These are phyloP conservation scores for Tolypocladium pustulatum DNA, from an alignment of 2,329 filamentous ascomycete species.

Conservation along the genomic window DNA sequence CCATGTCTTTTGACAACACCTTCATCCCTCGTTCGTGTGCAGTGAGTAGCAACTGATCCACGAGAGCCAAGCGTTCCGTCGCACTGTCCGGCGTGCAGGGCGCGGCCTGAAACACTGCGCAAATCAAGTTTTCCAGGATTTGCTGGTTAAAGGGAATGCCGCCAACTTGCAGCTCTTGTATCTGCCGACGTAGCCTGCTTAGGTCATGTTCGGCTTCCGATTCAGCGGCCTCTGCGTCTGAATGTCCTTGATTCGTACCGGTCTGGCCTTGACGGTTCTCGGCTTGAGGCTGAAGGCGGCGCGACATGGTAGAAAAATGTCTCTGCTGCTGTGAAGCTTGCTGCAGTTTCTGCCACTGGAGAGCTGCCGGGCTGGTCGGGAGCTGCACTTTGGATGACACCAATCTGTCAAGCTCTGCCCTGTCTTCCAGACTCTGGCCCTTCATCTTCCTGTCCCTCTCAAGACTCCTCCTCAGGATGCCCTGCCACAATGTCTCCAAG, in stretches of 20 bases:
- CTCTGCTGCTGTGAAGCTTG: constrained; percentile 23
- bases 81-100: constrained; percentile 10
- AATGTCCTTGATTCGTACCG: neutral
- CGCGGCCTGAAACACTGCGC: constrained; percentile 22
- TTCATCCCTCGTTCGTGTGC: constrained; percentile 34
- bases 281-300: constrained; percentile 9
- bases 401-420: constrained; percentile 17
- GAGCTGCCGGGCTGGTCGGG: constrained; percentile 15
- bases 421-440: constrained; percentile 12
- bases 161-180: constrained; percentile 27
- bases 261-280: neutral
- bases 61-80: constrained; percentile 23
- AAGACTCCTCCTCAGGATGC: constrained; percentile 25
- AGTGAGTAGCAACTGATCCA: constrained; percentile 31
- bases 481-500: constrained; percentile 42
- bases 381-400: constrained; percentile 22
- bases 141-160: constrained; percentile 24
- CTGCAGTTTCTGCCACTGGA: constrained; percentile 24
- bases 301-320: constrained; percentile 21
- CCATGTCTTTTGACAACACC: constrained; percentile 33
- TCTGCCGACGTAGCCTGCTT: constrained; percentile 13
- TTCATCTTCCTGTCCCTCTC: constrained; percentile 18
- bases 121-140: constrained; percentile 26
- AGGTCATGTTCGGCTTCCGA: constrained; percentile 6
- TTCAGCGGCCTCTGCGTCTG: neutral